These are phyloP conservation scores for Talaromyces thailandensis DNA, from an alignment of 495 filamentous ascomycete species.

Conservation along the genomic window DNA sequence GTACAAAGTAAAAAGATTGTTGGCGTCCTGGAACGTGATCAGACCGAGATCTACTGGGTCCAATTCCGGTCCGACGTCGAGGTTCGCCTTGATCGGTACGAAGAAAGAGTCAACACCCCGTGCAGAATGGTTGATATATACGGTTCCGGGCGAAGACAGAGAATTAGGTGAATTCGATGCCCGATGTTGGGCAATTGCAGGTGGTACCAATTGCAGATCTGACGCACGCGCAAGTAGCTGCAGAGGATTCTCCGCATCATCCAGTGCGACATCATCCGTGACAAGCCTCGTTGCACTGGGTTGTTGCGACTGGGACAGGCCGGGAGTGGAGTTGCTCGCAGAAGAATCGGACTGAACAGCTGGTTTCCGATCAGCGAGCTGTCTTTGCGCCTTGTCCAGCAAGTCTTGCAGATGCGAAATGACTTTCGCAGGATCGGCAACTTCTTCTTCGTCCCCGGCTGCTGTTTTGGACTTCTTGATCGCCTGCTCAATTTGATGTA, in stretches of 20 bases:
- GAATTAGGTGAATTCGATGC: slow-evolving; percentile 7
- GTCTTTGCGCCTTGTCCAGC: slow-evolving; percentile 36
- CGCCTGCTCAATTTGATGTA: slow-evolving; percentile 65
- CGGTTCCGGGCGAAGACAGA: slow-evolving; percentile 12
- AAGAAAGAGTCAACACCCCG: slow-evolving; percentile 38
- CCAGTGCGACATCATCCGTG: slow-evolving; percentile 47
- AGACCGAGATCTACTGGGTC: slow-evolving; percentile 62
- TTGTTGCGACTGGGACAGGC: background rate
- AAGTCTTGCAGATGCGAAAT: slow-evolving; percentile 48
- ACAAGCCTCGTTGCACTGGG: slow-evolving; percentile 1
- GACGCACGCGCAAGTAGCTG: slow-evolving; percentile 63
- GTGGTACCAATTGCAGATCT: slow-evolving; percentile 52
- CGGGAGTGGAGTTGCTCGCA: background rate
- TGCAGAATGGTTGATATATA: background rate
- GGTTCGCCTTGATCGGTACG: slow-evolving; percentile 46
- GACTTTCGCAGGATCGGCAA: slow-evolving; percentile 43
- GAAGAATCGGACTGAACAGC: background rate
- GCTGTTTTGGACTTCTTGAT: slow-evolving; percentile 48
- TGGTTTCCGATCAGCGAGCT: slow-evolving; percentile 11
- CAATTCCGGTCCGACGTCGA: slow-evolving; percentile 51
- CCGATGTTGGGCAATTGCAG: slow-evolving; percentile 10
- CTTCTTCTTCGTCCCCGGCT: slow-evolving; percentile 21
- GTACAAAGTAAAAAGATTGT: slow-evolving; percentile 56
- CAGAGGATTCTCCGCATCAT: slow-evolving; percentile 66
- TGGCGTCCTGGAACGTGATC: slow-evolving; percentile 51